phyloP scores from a whole-genome alignment of 2,329 filamentous ascomycete genomes.

The Penicillium capsulatum region DNA sequence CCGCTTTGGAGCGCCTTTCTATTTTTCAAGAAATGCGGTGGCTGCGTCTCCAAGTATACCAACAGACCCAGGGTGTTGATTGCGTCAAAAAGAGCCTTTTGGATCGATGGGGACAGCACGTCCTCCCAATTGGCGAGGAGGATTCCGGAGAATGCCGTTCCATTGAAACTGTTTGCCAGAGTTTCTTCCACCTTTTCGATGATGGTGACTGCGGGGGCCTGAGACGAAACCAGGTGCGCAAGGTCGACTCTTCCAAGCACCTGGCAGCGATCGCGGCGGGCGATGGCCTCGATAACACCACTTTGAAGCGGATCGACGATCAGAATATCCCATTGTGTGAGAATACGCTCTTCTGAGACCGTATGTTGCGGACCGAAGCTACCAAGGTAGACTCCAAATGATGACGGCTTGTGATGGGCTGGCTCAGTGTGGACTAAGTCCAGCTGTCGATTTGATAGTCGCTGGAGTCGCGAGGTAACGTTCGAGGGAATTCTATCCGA shows the following conservation, averaged over 20 bases:
- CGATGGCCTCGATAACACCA: constrained; percentile 36
- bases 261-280: constrained; percentile 15
- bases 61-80: constrained; percentile 36
- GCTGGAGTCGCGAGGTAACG: constrained; percentile 22
- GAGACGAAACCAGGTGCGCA: constrained; percentile 16
- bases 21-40: constrained; percentile 41
- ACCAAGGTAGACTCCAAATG: constrained; percentile 45
- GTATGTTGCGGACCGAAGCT: constrained; percentile 33
- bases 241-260: constrained; percentile 35
- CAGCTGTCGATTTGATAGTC: constrained; percentile 22
- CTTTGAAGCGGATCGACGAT: constrained; percentile 42
- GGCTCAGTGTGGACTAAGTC: constrained; percentile 15
- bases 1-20: constrained; percentile 32
- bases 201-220: constrained; percentile 22
- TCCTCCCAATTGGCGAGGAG: constrained; percentile 43
- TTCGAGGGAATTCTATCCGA: constrained; percentile 24
- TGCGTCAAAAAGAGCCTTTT: constrained; percentile 31
- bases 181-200: constrained; percentile 31
- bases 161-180: constrained; percentile 23
- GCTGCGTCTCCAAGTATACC: constrained; percentile 42
- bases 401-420: constrained; percentile 26
- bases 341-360: constrained; percentile 29
- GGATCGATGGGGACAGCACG: constrained; percentile 27
- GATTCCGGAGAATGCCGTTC: constrained; percentile 37
- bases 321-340: constrained; percentile 44